These are phyloP conservation scores for Exophiala oligosperma DNA, from an alignment of 2,329 filamentous ascomycete species.

Conservation along the genomic window DNA sequence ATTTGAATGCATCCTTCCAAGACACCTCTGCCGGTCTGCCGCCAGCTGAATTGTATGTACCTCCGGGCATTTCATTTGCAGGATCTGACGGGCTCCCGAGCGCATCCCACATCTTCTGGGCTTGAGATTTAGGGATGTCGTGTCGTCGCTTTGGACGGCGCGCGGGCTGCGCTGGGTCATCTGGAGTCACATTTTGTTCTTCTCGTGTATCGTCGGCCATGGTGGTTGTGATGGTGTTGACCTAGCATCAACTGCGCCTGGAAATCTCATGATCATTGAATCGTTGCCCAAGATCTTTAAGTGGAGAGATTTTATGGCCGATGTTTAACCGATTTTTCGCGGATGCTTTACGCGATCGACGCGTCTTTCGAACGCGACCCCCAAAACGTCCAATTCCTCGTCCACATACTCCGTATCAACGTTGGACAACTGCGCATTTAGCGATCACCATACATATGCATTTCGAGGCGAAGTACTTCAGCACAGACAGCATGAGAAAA, in stretches of 20 bases:
- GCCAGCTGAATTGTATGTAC: constrained; percentile 60
- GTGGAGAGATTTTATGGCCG: too few relatives aligned
- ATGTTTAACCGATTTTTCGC: not conserved
- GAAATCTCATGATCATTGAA: constrained; percentile 3
- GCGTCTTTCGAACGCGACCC: not conserved
- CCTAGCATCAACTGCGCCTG: not conserved
- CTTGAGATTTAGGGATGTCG: constrained; percentile 46
- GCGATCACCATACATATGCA: not conserved
- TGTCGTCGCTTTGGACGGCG: constrained; percentile 32
- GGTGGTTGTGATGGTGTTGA: constrained; percentile 10
- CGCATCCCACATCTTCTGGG: constrained; percentile 49
- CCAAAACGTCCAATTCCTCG: too few relatives aligned
- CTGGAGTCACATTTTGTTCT: constrained; percentile 7
- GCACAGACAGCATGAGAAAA: not conserved
- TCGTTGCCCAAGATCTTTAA: not conserved
- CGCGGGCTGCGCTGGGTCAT: constrained; percentile 13
- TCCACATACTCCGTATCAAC: too few relatives aligned
- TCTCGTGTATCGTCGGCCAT: constrained; percentile 45
- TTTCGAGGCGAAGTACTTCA: not conserved
- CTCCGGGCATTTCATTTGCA: constrained; percentile 57
- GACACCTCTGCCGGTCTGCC: constrained; percentile 49
- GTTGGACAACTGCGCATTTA: not conserved
- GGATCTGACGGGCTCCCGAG: constrained; percentile 50
- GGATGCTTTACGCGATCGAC: not conserved
- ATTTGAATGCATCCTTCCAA: constrained; percentile 47